Evolutionary conservation across 2,329 filamentous ascomycete genomes (phyloP).

Genomic region (Colletotrichum godetiae): DNA sequence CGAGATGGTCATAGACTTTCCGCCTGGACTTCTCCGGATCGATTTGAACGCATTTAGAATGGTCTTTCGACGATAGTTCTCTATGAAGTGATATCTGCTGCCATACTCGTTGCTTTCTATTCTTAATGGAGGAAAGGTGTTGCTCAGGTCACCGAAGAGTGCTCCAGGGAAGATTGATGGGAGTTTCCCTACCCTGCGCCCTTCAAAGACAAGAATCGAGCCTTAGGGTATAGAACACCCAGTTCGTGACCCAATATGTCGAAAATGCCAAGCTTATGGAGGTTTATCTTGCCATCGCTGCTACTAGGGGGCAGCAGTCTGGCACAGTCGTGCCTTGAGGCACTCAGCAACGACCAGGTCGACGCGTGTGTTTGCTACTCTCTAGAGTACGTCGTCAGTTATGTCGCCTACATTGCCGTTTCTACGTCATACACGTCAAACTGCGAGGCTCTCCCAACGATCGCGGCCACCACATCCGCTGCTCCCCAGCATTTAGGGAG

Average conservation of each 20-base stretch:
- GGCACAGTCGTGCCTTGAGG: slow-evolving; percentile 29
- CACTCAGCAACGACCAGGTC: slow-evolving; percentile 14
- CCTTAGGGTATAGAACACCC: not conserved
- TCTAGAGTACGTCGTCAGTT: slow-evolving; percentile 29
- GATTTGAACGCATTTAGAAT: not conserved
- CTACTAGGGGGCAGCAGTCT: slow-evolving; percentile 2
- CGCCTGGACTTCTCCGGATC: not conserved
- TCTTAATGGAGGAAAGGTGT: not conserved
- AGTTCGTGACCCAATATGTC: not conserved
- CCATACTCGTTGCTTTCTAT: not conserved
- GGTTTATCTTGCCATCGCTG: slow-evolving; percentile 9
- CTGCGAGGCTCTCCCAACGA: slow-evolving; percentile 10
- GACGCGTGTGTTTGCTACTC: slow-evolving; percentile 28
- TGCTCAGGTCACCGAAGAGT: not conserved
- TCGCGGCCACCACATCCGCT: not conserved
- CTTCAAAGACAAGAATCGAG: not conserved
- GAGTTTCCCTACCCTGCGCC: not conserved
- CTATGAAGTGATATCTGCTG: too few species aligned
- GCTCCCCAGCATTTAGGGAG: not conserved
- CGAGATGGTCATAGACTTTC: not conserved
- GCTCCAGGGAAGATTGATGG: not conserved
- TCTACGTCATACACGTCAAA: slow-evolving; percentile 27
- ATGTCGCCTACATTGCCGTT: slow-evolving; percentile 28
- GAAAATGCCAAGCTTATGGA: slow-evolving; percentile 4
- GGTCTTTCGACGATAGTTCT: not conserved